Evolutionary conservation across 805 yeast species (phyloP).

Genomic region (Pichia occidentalis): DNA sequence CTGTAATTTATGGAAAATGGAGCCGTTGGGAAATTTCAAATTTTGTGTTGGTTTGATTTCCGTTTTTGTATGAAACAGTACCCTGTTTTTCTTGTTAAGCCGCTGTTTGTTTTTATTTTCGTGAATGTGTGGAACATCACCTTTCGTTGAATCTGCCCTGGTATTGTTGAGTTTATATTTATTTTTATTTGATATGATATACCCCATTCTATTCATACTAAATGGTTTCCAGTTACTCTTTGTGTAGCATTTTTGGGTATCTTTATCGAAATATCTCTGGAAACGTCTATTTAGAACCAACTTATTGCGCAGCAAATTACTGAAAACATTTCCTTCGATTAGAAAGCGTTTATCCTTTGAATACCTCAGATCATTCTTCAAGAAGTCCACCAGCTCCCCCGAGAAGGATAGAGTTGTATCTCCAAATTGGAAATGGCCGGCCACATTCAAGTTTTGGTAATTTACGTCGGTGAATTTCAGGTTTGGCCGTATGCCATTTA

Average conservation of each 20-base stretch:
- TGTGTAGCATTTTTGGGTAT: slow-evolving; percentile 11
- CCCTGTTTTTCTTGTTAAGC: too few species aligned
- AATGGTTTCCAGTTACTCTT: slow-evolving; percentile 25
- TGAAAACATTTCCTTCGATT: slow-evolving; percentile 28
- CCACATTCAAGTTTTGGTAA: slow-evolving; percentile 11
- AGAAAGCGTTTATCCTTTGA: slow-evolving; percentile 17
- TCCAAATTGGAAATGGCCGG: slow-evolving; percentile 22
- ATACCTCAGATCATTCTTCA: slow-evolving; percentile 25
- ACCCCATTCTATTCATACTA: slow-evolving; percentile 26
- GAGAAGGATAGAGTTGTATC: slow-evolving; percentile 19
- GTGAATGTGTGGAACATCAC: slow-evolving; percentile 11
- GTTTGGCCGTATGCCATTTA: slow-evolving; percentile 12
- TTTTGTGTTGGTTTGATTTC: slow-evolving; percentile 11
- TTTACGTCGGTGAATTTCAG: slow-evolving; percentile 21
- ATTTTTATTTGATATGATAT: slow-evolving; percentile 11
- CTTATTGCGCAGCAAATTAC: slow-evolving; percentile 25
- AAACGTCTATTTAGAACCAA: slow-evolving; percentile 24
- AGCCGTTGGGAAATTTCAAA: slow-evolving; percentile 27
- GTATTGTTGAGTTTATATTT: neutral
- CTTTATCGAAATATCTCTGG: slow-evolving; percentile 22
- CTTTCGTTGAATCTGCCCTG: too few species aligned
- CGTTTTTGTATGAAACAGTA: too few species aligned
- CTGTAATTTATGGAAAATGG: slow-evolving; percentile 25
- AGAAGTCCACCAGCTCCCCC: slow-evolving; percentile 28
- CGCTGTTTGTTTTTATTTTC: slow-evolving; percentile 8